These are phyloP conservation scores for Ceratobasidium sp. DNA, from an alignment of 1,284 basidiomycete genomes.

Conservation along the genomic window DNA sequence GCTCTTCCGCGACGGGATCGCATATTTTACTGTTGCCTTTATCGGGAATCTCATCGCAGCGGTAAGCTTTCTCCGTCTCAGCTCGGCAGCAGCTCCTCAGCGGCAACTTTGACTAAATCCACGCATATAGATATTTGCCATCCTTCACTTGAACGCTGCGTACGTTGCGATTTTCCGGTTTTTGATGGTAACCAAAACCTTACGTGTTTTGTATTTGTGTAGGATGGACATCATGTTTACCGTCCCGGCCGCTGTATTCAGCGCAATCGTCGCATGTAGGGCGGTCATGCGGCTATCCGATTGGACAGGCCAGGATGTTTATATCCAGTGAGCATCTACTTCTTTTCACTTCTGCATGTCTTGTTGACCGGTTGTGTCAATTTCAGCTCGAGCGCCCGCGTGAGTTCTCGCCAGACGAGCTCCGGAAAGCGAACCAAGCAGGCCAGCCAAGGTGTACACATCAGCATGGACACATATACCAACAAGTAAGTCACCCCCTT, in stretches of 20 bases:
- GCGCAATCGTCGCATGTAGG: slow-evolving; percentile 39
- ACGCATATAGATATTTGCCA: slow-evolving; percentile 15
- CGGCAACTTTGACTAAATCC: background rate
- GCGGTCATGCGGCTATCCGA: slow-evolving; percentile 39
- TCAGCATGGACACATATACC: slow-evolving; percentile 36
- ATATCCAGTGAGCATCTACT: slow-evolving; percentile 39
- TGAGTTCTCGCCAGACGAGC: slow-evolving; percentile 17
- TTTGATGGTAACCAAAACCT: background rate
- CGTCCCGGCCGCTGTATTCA: slow-evolving; percentile 39
- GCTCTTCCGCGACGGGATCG: slow-evolving; percentile 38
- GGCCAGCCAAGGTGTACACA: slow-evolving; percentile 36
- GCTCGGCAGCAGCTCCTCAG: too few relatives aligned
- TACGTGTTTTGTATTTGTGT: background rate
- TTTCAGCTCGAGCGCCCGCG: background rate
- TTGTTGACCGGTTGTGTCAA: background rate
- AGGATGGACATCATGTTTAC: slow-evolving; percentile 42
- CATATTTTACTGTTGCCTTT: slow-evolving; percentile 35
- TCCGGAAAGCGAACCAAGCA: slow-evolving; percentile 13
- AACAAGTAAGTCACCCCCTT: slow-evolving; percentile 5
- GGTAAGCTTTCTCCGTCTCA: slow-evolving; percentile 49
- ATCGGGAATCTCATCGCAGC: slow-evolving; percentile 70
- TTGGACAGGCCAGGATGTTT: slow-evolving; percentile 35
- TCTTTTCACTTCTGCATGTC: background rate
- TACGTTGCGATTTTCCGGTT: background rate
- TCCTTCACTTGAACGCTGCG: slow-evolving; percentile 29